Base-by-base conservation (phyloP, 257 asterid genomes). In the Datura wrightii region DNA sequence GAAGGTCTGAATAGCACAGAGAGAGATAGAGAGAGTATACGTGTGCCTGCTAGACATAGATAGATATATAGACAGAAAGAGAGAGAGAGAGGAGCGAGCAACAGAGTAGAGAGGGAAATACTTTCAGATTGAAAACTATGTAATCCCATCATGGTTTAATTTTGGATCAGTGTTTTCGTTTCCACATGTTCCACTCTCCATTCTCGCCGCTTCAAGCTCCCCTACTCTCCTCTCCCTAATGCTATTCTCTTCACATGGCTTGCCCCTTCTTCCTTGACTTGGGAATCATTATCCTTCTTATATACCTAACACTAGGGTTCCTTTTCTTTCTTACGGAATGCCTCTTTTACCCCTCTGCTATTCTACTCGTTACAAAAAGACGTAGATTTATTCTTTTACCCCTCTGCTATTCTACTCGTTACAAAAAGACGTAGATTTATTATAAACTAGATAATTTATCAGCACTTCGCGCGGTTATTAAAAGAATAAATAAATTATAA, bases 121-220 rank as follows among this genome's bases (percentile, higher is more conserved):
- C 6, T 34, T 83, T 83, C 85, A 83, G 85, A 83, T 83, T 83
- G 85, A 83, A 83, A 83, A 83, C 85, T 83, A 83, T 81, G 7
- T 16, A 16, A 24, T 37, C 39, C 80, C 85, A 83, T 83, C 85
- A 83, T 80, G 16, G 0, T 50, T 55, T 34, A 2, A 82, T 66
- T 54, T 63, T 82, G 58, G 74, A 34, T 83, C 85, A 6, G 85
- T 18, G 80, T 83, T 83, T 83, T 67, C 85, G 53, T 83, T 83
- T 83, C 80, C 85, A 83, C 80, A 83, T 67, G 7, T 18, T 5
- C 24, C 80, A 1, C 4, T 83, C 56, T 10, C 80, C 85, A 48
- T 55, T 65, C 66, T 70, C n/a, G 79, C 79, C 79, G 79, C 79
- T 82, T 82, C 85, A 16, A 82, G 60, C 85, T 82, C 79, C 36